Conservation (phyloP, 805 yeast genomes). For the Hanseniaspora taiwanica region DNA sequence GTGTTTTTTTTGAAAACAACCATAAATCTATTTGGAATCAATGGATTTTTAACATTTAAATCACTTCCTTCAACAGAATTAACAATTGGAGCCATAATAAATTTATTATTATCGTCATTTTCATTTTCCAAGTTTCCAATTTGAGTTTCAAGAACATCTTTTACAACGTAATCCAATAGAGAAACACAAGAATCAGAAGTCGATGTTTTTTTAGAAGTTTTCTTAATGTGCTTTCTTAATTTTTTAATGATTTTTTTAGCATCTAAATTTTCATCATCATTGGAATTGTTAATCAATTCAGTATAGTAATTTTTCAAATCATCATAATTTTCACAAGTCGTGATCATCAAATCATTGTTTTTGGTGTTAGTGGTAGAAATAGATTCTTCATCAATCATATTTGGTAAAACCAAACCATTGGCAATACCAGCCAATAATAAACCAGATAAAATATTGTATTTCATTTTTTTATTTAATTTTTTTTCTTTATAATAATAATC, state of each 20-base stretch:
- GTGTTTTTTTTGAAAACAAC: constrained; percentile 66
- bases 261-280: not conserved
- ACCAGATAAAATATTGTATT: constrained; percentile 1
- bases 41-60: constrained; percentile 1
- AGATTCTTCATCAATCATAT: constrained; percentile 25
- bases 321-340: not conserved
- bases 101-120: no score
- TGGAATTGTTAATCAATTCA: not conserved
- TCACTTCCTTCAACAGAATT: not conserved
- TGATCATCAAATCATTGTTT: constrained; percentile 1
- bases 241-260: not conserved
- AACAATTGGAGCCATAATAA: constrained; percentile 5
- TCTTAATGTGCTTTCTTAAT: no score
- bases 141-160: no score
- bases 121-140: no score
- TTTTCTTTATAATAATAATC: not conserved
- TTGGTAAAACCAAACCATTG: constrained; percentile 52
- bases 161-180: no score
- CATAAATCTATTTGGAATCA: constrained; percentile 68
- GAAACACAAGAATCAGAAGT: no score
- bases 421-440: constrained; percentile 26
- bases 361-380: constrained; percentile 25
- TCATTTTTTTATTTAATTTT: not conserved
- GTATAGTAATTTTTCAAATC: not conserved
- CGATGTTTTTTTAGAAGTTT: no score